A percentile compares a stretch with the other conserved stretches of the same genome.
Evolutionary conservation across 768 basidiomycete genomes (phyloP).

Genomic region (Cystobasidium ongulense): DNA sequence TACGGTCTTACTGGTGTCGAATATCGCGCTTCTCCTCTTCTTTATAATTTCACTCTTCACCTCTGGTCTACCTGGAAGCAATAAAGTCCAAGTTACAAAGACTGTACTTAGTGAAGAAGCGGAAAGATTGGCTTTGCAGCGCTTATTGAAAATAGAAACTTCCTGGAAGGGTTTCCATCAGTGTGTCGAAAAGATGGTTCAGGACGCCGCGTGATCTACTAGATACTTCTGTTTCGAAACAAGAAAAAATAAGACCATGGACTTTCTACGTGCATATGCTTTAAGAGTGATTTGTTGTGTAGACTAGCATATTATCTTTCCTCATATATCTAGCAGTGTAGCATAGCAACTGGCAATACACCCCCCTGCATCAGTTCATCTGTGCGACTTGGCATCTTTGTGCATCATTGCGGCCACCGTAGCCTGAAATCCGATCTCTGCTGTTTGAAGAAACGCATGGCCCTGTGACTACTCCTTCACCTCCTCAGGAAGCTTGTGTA

Average conservation of each 20-base stretch:
- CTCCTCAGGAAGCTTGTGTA: conserved; percentile 31
- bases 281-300: background rate
- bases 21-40: conserved; percentile 26
- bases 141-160: background rate
- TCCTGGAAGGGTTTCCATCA: conserved; percentile 17
- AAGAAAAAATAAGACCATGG: background rate
- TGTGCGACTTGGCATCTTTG: no score
- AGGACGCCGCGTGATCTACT: background rate
- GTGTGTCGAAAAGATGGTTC: conserved; percentile 13
- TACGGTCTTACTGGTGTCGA: conserved; percentile 21
- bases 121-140: conserved; percentile 6
- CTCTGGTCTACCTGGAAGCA: background rate
- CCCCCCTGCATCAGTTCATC: background rate
- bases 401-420: no score
- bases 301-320: background rate
- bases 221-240: no score
- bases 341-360: background rate
- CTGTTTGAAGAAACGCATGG: background rate
- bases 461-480: background rate
- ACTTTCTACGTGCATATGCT: background rate
- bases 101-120: background rate
- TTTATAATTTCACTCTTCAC: background rate
- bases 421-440: background rate
- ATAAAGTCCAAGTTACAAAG: conserved; percentile 1
- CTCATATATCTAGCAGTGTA: background rate